A percentile compares a stretch with the other conserved stretches of the same genome.
phyloP scores from a whole-genome alignment of 441 rosid genomes.

The Populus hybrid region DNA sequence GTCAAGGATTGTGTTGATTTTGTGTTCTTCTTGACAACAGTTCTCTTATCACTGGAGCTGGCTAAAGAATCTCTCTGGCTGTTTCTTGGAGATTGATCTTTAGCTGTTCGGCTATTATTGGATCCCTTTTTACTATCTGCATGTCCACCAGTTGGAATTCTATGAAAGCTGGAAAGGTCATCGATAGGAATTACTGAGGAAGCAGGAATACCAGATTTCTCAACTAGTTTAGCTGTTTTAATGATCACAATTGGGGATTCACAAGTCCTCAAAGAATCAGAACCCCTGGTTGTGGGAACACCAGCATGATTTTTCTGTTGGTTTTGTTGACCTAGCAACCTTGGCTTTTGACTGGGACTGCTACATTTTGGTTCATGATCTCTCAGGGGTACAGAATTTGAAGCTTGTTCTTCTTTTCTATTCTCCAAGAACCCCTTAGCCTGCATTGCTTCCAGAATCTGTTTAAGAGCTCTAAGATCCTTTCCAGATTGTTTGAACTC shows the following conservation, averaged over 20 bases:
- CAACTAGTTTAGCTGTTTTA: slow-evolving; percentile 83
- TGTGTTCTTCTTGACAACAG: slow-evolving; percentile 38
- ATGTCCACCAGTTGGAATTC: slow-evolving; percentile 31
- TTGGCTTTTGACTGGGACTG: slow-evolving; percentile 36
- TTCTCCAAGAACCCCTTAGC: slow-evolving; percentile 58
- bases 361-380: slow-evolving; percentile 39
- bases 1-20: slow-evolving; percentile 42
- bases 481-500: slow-evolving; percentile 69
- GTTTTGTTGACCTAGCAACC: slow-evolving; percentile 34
- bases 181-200: slow-evolving; percentile 56
- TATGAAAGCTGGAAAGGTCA: slow-evolving; percentile 40
- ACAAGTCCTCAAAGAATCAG: slow-evolving; percentile 40
- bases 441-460: slow-evolving; percentile 71
- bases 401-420: slow-evolving; percentile 51
- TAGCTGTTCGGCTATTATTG: slow-evolving; percentile 32
- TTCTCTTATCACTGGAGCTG: slow-evolving; percentile 45
- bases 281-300: slow-evolving; percentile 30
- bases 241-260: slow-evolving; percentile 91
- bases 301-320: slow-evolving; percentile 22
- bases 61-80: slow-evolving; percentile 32
- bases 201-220: slow-evolving; percentile 48
- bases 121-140: slow-evolving; percentile 37
- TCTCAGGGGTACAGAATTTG: slow-evolving; percentile 36
- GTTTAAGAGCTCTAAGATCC: slow-evolving; percentile 78
- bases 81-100: slow-evolving; percentile 43